Evolutionary conservation across 768 basidiomycete genomes (phyloP), one percentile per base, ranked within the genome.

Genomic region (Cubamyces sp.): DNA sequence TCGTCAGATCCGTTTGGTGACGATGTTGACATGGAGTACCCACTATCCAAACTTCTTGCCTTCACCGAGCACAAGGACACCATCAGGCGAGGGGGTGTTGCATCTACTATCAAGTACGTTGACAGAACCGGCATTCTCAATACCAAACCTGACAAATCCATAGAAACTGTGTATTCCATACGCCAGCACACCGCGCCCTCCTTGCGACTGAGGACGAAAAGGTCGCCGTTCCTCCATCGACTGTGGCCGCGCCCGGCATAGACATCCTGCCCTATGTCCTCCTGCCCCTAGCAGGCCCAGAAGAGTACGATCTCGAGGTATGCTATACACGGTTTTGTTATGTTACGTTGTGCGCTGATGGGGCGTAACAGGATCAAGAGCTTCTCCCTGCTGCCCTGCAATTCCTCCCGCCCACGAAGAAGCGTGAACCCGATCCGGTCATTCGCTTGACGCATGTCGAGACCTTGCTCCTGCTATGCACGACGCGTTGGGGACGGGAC

Each of bases 301-400:
- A 98, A 74, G 97, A 98, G 74, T 88, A 92, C 62, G 95, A 97
- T 59, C 80, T 96, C 1, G 96, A 98, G 64, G 93, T 92, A 66
- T 55, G 79, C 34, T 15, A 4, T 12, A 39, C 46, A 43, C 16
- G 8, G 30, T 15, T 16, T 15, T 16, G 23, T 11, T 23, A 26
- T 1, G 41, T 30, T 3, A 11, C 19, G 21, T 41, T 30, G 23
- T 19, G 6, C 1, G 54, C 57, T 12, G 3, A 15, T 23, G 18
- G 14, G 3, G 16, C 11, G 9, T 16, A 5, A 18, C 69, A 96
- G 90, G 92, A 93, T 43, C 91, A 94, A 78, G 97, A 99, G 66
- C 86, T 85, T 45, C 81, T 99, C 0, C 94, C 90, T 0, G 77
- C 86, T 14, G 83, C 89, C 0, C 79, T 98, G 12, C 97, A 99